These are phyloP conservation scores for Microcera coccophila DNA, from an alignment of 2,329 filamentous ascomycete species.

Conservation along the genomic window DNA sequence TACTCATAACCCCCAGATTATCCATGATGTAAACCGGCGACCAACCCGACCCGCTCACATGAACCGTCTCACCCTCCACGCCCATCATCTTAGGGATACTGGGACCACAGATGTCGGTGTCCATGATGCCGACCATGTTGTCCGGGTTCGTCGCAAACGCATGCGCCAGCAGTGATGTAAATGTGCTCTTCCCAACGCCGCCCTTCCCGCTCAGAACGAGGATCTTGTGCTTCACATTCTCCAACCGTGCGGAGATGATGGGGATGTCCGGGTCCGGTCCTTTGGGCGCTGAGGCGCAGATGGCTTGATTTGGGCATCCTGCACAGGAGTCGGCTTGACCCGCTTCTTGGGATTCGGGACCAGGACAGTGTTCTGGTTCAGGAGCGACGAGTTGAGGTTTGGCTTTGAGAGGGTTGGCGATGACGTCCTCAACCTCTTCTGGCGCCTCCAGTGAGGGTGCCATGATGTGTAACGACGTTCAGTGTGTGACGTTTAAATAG, in stretches of 20 bases:
- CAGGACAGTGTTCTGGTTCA: slow-evolving; percentile 94
- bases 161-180: slow-evolving; percentile 82
- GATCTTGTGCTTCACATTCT: slow-evolving; percentile 83
- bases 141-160: slow-evolving; percentile 80
- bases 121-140: slow-evolving; percentile 87
- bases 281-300: slow-evolving; percentile 91
- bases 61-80: slow-evolving; percentile 88
- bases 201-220: slow-evolving; percentile 92
- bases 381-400: slow-evolving; percentile 86
- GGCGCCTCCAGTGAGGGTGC: slow-evolving; percentile 76
- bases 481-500: too few species aligned
- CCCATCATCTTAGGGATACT: slow-evolving; percentile 99
- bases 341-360: slow-evolving; percentile 72
- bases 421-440: slow-evolving; percentile 61
- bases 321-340: slow-evolving; percentile 78
- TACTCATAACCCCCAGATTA: slow-evolving; percentile 92
- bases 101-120: slow-evolving; percentile 95
- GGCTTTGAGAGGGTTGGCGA: slow-evolving; percentile 71
- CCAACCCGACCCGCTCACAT: slow-evolving; percentile 85
- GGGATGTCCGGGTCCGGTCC: slow-evolving; percentile 93
- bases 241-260: slow-evolving; percentile 77
- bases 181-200: slow-evolving; percentile 94
- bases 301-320: slow-evolving; percentile 91
- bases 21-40: slow-evolving; percentile 93
- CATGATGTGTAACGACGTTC: slow-evolving; percentile 53